Percentiles rank a stretch among this genome's conserved stretches.
Conservation (phyloP, 2,329 filamentous ascomycete genomes). For the Aureobasidium uvarum region DNA sequence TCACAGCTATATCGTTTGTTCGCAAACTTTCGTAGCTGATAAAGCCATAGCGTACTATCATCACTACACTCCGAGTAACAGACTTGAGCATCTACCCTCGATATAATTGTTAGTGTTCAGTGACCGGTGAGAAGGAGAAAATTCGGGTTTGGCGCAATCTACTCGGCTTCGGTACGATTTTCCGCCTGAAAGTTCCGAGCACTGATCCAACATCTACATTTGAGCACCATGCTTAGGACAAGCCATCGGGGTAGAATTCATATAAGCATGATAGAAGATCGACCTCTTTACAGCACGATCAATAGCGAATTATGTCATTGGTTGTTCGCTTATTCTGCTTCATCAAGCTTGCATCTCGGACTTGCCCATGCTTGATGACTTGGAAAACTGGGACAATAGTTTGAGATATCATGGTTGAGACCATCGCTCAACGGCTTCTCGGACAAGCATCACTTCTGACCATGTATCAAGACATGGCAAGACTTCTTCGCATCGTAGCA, state of each 20-base stretch:
- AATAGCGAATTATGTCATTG: not conserved
- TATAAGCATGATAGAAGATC: not conserved
- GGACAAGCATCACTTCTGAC: not conserved
- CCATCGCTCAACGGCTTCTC: not conserved
- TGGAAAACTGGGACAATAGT: not conserved
- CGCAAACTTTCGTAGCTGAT: not conserved
- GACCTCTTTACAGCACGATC: not conserved
- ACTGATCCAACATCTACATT: slow-evolving; percentile 6
- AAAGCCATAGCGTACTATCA: not conserved
- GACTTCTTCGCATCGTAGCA: not conserved
- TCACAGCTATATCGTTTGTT: not conserved
- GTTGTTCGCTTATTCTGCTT: not conserved
- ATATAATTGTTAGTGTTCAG: not conserved
- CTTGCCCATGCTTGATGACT: not conserved
- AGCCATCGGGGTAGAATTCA: not conserved
- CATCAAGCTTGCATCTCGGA: not conserved
- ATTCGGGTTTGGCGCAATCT: slow-evolving; percentile 21
- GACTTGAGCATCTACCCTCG: not conserved
- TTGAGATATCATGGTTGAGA: not conserved
- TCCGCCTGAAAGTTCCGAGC: slow-evolving; percentile 16
- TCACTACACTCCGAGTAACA: not conserved
- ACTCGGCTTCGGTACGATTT: slow-evolving; percentile 14
- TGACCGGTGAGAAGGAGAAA: slow-evolving; percentile 11
- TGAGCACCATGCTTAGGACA: not conserved
- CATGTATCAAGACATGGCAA: not conserved